phyloP scores from a whole-genome alignment of 305 asterid genomes.

The Rubia peregrina region DNA sequence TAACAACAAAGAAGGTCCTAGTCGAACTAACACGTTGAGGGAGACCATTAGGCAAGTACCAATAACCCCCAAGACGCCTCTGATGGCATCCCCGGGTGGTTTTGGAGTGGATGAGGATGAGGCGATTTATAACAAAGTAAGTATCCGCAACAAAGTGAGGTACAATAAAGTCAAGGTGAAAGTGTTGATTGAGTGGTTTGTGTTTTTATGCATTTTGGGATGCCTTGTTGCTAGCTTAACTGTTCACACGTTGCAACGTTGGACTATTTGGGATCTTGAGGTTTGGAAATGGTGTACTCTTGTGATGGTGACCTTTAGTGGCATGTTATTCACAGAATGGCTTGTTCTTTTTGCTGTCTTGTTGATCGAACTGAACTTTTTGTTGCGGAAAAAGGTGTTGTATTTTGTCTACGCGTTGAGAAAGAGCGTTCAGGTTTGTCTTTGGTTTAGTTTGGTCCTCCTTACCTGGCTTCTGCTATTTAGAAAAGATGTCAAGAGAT shows the following conservation, averaged over 20 bases:
- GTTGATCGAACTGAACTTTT: conserved; percentile 60
- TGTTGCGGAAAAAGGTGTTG: conserved; percentile 61
- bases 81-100: conserved; percentile 40
- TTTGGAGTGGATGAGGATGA: conserved; percentile 56
- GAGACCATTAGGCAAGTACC: conserved; percentile 25
- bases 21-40: conserved; percentile 14
- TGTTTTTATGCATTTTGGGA: conserved; percentile 50
- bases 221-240: conserved; percentile 48
- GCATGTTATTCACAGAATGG: conserved; percentile 59
- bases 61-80: conserved; percentile 41
- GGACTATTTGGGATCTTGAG: conserved; percentile 46
- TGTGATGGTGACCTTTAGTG: conserved; percentile 64
- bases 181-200: conserved; percentile 58
- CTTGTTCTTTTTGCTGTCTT: conserved; percentile 50
- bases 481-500: conserved; percentile 35
- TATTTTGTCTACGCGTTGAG: conserved; percentile 66
- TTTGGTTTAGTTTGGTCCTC: conserved; percentile 64
- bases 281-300: conserved; percentile 65
- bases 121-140: conserved; percentile 67
- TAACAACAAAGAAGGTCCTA: conserved; percentile 21
- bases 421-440: conserved; percentile 51
- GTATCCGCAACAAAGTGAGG: conserved; percentile 43
- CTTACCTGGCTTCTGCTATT: conserved; percentile 53
- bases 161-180: conserved; percentile 45
- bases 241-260: conserved; percentile 27